A percentile compares a stretch with the other conserved stretches of the same genome.
Evolutionary conservation across 129 eudicot genomes (phyloP).

Genomic region (Heracleum sosnowskyi): DNA sequence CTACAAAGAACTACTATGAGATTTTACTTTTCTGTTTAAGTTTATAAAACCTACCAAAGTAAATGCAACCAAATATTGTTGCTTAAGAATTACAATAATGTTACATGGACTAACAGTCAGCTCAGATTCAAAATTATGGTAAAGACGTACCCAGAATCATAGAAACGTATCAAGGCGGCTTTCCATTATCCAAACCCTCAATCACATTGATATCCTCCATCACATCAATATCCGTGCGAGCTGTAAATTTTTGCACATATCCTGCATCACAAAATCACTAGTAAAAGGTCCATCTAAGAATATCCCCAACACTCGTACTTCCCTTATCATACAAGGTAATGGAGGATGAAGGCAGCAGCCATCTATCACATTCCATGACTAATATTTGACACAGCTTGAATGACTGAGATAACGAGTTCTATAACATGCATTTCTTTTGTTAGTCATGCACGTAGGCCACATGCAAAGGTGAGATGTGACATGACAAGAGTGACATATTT

Average conservation of each 20-base stretch:
- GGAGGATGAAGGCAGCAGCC: not conserved
- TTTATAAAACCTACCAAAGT: conserved; percentile 13
- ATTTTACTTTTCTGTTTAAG: conserved; percentile 2
- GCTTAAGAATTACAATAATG: conserved; percentile 25
- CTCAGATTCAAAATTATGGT: conserved; percentile 9
- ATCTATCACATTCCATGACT: not conserved
- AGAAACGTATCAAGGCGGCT: conserved; percentile 47
- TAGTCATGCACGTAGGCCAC: not conserved
- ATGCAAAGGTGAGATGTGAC: not conserved
- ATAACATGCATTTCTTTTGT: not conserved
- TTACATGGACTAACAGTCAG: conserved; percentile 17
- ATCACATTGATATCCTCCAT: conserved; percentile 89
- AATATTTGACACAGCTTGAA: not conserved
- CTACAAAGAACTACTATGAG: not conserved
- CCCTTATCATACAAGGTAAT: not conserved
- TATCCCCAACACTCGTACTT: not conserved
- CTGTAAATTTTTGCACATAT: conserved; percentile 92
- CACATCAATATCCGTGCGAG: conserved; percentile 70
- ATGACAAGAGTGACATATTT: not conserved
- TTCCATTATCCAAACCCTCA: conserved; percentile 80
- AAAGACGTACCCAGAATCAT: not conserved
- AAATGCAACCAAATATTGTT: conserved; percentile 2
- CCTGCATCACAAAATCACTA: conserved; percentile 33
- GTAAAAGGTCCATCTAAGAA: conserved; percentile 14
- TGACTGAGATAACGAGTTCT: not conserved